phyloP scores from a whole-genome alignment of 495 filamentous ascomycete genomes.

The Trypethelium eluteriae region DNA sequence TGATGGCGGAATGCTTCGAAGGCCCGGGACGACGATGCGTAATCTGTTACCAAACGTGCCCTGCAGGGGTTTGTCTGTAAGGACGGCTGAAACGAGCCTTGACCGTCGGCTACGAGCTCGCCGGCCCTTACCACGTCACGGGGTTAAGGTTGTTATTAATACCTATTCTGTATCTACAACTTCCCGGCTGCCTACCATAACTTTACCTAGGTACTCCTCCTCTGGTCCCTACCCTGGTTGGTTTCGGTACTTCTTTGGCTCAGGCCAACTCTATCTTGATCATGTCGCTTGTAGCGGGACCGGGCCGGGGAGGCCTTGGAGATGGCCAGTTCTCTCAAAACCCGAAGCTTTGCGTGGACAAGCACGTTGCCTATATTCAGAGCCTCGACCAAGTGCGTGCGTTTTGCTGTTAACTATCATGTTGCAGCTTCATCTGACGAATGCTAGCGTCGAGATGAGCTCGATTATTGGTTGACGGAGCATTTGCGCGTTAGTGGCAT shows the following conservation, averaged over 20 bases:
- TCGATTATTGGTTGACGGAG: conserved; percentile 95
- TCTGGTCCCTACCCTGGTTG: too few relatives aligned
- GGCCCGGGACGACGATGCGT: conserved; percentile 4
- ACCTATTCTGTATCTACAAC: background rate
- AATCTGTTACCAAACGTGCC: conserved; percentile 10
- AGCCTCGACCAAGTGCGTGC: conserved; percentile 72
- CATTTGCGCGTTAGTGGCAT: conserved; percentile 90
- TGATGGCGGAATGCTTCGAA: conserved; percentile 4
- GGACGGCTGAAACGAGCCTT: conserved; percentile 2
- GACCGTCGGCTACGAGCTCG: background rate
- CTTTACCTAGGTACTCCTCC: too few relatives aligned
- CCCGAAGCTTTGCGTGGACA: conserved; percentile 57
- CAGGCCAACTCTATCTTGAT: background rate
- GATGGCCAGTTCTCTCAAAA: conserved; percentile 47
- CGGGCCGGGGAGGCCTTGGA: conserved; percentile 46
- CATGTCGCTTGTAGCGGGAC: conserved; percentile 59
- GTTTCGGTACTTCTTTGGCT: background rate
- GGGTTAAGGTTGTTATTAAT: background rate
- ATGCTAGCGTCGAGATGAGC: conserved; percentile 70
- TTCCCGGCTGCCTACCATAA: too few relatives aligned
- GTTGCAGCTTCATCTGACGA: conserved; percentile 29
- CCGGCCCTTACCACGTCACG: conserved; percentile 4
- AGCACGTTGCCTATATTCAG: conserved; percentile 90
- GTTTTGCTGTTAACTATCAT: conserved; percentile 13
- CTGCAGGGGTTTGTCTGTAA: conserved; percentile 7